Evolutionary conservation across 805 yeast species (phyloP).

Genomic region (Candida incommunis): DNA sequence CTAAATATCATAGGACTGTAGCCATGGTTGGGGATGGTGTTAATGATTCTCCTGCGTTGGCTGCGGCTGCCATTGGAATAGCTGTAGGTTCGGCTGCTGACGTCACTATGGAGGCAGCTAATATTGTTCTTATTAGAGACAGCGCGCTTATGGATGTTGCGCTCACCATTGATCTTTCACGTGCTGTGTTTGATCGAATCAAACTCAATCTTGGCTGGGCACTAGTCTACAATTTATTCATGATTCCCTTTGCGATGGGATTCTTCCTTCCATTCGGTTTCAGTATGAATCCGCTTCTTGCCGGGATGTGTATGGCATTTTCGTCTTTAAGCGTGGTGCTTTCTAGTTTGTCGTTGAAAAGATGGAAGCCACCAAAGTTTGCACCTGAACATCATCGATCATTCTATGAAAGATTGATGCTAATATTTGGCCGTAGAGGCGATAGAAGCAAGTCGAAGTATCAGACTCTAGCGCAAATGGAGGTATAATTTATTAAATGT

Average conservation of each 20-base stretch:
- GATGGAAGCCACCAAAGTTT: conserved; percentile 25
- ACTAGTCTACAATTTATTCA: conserved; percentile 61
- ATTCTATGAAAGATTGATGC: background rate
- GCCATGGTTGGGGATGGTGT: conserved; percentile 97
- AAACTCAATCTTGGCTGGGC: conserved; percentile 81
- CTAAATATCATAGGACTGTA: conserved; percentile 22
- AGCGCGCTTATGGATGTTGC: conserved; percentile 25
- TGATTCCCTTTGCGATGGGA: conserved; percentile 97
- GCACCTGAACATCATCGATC: background rate
- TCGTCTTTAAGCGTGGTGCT: conserved; percentile 81
- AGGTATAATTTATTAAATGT: background rate
- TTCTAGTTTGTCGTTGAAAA: conserved; percentile 60
- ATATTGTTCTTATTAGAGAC: conserved; percentile 48
- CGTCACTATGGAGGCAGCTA: conserved; percentile 95
- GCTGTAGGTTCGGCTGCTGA: conserved; percentile 91
- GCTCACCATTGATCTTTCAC: conserved; percentile 51
- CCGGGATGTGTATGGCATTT: conserved; percentile 88
- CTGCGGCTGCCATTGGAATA: conserved; percentile 76
- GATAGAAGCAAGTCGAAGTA: background rate
- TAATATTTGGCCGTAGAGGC: background rate
- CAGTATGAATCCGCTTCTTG: conserved; percentile 68
- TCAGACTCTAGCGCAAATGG: background rate
- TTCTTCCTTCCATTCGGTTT: conserved; percentile 63
- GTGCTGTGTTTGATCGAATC: conserved; percentile 57
- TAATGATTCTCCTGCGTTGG: conserved; percentile 94